Evolutionary conservation across 2,329 filamentous ascomycete genomes (phyloP), one percentile per base, ranked within the genome.

Genomic region (Fusarium secorum): DNA sequence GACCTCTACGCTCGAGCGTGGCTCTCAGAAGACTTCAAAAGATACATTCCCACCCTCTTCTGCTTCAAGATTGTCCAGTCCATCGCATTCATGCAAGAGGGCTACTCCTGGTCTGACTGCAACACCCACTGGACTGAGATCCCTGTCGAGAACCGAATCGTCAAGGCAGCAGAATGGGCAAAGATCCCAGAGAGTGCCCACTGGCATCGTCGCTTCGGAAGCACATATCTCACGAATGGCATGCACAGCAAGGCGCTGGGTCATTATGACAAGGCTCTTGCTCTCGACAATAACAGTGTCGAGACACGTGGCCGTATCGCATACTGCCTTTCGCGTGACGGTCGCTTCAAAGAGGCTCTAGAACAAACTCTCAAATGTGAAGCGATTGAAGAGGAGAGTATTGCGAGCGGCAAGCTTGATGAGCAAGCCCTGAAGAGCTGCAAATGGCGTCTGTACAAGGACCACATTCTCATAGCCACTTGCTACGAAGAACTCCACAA

Each of bases 31-130:
- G 74, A 77, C 7, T 83, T 78, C 32, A 70, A 76, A 30, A 75
- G 74, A 36, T 83, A 83, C 38, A 73, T 83, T 10, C 81, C 82
- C 9, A 82, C 82, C 0, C 69, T 81, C 0, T 81, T 83, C 60
- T 83, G 82, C 67, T 83, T 83, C 66, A 81, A 82, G 59, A 82
- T 83, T 39, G 82, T 83, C 7, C 82, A 83, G 60, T 80, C 78
- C 44, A 76, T 83, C 33, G 80, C 82, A 9, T 80, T 80, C 5
- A 79, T 83, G 74, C 76, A 83, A 18, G 77, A 78, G 3, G 82
- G 80, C 4, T 74, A 78, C 57, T 80, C 78, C 0, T 83, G 80
- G 79, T 77, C 78, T 1, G 78, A 81, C 41, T 79, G 78, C 8
- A 78, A 79, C 22, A 67, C 66, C 5, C 78, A 81, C 64, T 83